Conservation (phyloP, 192 early-diverging fungal species). For the Entomortierella beljakovae region DNA sequence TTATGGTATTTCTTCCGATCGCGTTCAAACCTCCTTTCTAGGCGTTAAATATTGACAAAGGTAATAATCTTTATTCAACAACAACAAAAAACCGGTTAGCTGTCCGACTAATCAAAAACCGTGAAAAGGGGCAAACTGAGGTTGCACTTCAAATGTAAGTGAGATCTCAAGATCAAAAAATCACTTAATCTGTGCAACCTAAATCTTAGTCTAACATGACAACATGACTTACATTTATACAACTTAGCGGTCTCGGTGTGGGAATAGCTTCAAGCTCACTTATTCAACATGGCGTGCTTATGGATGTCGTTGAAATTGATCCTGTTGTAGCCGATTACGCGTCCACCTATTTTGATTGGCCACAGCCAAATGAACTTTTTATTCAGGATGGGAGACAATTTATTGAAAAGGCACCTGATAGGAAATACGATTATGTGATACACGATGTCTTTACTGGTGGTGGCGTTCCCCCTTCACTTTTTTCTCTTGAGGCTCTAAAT, state of each 20-base stretch:
- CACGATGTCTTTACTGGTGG: constrained; percentile 98
- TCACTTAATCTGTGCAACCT: not conserved
- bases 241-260: constrained; percentile 78
- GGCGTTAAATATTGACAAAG: not conserved
- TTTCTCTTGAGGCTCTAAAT: constrained; percentile 77
- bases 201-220: not conserved
- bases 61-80: not conserved
- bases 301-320: constrained; percentile 92
- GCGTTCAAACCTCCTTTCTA: not conserved
- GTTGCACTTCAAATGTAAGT: constrained; percentile 44
- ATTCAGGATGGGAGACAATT: constrained; percentile 83
- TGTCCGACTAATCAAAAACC: constrained; percentile 50
- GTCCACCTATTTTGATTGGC: constrained; percentile 73
- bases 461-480: constrained; percentile 75
- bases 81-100: constrained; percentile 9
- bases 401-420: constrained; percentile 64
- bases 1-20: not conserved
- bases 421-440: constrained; percentile 84
- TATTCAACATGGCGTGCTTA: constrained; percentile 62
- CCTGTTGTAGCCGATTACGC: constrained; percentile 79
- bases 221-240: not conserved
- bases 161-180: not conserved
- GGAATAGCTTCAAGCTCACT: constrained; percentile 81
- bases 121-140: constrained; percentile 26
- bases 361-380: constrained; percentile 60